Evolutionary conservation across 2,329 filamentous ascomycete genomes (phyloP), one percentile per base, ranked within the genome.

Genomic region (Pezicula radicicola): DNA sequence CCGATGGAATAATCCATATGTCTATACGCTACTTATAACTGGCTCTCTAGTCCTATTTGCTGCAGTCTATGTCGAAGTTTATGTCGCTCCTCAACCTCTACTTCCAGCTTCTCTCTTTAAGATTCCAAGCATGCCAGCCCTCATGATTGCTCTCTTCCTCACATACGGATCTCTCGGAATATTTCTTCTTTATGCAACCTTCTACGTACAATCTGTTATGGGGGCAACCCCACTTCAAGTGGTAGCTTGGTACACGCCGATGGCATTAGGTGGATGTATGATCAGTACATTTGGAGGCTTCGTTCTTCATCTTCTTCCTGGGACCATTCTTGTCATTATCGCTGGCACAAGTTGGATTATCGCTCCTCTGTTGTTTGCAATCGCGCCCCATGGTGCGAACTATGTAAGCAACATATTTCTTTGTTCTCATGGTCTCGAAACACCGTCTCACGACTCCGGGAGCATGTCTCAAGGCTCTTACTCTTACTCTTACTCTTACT

Each of bases 1-100:
- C 3, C 81, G 85, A 2, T 93, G 89, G 88, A 73, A 68, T n/a
- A 89, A 85, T 0, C 85, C 87, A 1, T 90, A 91, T 58, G 84
- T 93, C 36, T 80, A 80, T 39, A 72, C 84, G 9, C 81, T 83
- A 0, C 79, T 93, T 44, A 70, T 84, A 3, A 37, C 87, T 1
- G 89, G 89, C 0, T 69, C 78, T 6, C 51, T 89, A 0, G 68
- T 87, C 7, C 72, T 94, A 1, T 70, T 68, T 1, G 69, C 71
- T 0, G 83, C 87, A 10, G 74, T 86, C 6, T 92, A 90, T 55
- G 74, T 92, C 3, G 87, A 94, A 70, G 84, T 84, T 0, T 88
- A 83, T 81, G 76, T 89, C 0, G 81, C 87, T 1, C 65, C 76
- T 15, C 77, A 85, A 48, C 89, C 89, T 0, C 71, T 94, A 1